Conservation (phyloP, 2,329 filamentous ascomycete genomes). For the Cladorrhinum sp. region DNA sequence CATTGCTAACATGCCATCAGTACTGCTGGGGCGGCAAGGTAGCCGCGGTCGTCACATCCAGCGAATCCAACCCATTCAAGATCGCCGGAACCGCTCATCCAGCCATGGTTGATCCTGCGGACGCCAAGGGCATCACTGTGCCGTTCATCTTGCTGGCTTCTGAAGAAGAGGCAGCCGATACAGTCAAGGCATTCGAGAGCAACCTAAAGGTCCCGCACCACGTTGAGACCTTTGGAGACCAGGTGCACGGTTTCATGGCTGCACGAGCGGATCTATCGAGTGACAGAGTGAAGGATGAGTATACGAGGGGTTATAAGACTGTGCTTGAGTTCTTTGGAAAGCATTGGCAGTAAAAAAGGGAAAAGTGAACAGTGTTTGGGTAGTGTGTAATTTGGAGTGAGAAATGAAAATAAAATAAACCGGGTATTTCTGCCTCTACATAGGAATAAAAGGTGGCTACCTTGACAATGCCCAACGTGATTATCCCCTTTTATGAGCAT, state of each 20-base stretch:
- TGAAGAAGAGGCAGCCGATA: slow-evolving; percentile 57
- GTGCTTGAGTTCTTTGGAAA: slow-evolving; percentile 56
- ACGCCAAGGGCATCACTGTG: slow-evolving; percentile 58
- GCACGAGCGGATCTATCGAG: slow-evolving; percentile 59
- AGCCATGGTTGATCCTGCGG: slow-evolving; percentile 61
- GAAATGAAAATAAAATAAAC: no score
- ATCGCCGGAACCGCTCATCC: slow-evolving; percentile 54
- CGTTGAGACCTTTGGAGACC: slow-evolving; percentile 62
- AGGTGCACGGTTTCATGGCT: slow-evolving; percentile 74
- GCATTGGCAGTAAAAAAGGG: slow-evolving; percentile 35
- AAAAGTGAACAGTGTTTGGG: no score
- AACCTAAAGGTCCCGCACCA: slow-evolving; percentile 53
- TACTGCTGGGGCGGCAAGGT: slow-evolving; percentile 74
- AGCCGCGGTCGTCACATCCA: slow-evolving; percentile 48
- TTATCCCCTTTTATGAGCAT: no score
- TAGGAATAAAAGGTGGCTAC: no score
- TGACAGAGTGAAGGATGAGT: slow-evolving; percentile 57
- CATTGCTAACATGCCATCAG: slow-evolving; percentile 11
- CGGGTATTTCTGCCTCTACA: no score
- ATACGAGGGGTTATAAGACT: slow-evolving; percentile 59
- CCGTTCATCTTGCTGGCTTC: slow-evolving; percentile 64
- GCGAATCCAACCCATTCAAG: slow-evolving; percentile 53
- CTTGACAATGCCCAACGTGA: no score
- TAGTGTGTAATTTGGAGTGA: no score
- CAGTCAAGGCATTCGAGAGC: slow-evolving; percentile 55